These are phyloP conservation scores for Phoma herbarum DNA, from an alignment of 2,329 filamentous ascomycete species.

Conservation along the genomic window DNA sequence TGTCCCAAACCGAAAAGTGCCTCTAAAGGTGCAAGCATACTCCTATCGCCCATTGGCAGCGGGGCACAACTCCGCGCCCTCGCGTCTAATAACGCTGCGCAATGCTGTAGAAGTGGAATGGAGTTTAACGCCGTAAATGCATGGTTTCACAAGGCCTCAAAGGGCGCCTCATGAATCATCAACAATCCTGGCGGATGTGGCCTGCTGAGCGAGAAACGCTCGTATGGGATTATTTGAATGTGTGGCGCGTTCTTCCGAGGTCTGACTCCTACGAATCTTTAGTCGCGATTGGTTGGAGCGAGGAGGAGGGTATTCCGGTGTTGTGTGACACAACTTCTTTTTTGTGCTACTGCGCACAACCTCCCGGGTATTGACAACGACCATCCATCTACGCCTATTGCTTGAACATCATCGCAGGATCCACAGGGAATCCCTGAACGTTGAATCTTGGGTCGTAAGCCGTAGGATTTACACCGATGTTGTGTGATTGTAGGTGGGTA, in stretches of 20 bases:
- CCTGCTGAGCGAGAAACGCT: neutral
- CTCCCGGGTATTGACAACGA: constrained; percentile 3
- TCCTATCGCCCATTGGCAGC: neutral
- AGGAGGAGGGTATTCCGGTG: neutral
- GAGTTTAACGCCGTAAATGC: constrained; percentile 1
- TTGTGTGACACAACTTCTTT: constrained; percentile 9
- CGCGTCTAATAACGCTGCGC: constrained; percentile 8
- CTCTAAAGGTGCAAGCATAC: constrained; percentile 4
- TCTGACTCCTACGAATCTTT: constrained; percentile 5
- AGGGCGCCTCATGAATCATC: constrained; percentile 10
- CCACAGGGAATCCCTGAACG: constrained; percentile 46
- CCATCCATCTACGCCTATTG: constrained; percentile 21
- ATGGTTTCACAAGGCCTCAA: constrained; percentile 7
- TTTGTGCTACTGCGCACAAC: constrained; percentile 13
- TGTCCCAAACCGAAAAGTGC: constrained; percentile 6
- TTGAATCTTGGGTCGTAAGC: constrained; percentile 47
- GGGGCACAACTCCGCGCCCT: neutral
- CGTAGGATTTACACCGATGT: constrained; percentile 40
- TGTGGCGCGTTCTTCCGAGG: constrained; percentile 5
- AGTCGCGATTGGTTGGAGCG: constrained; percentile 10
- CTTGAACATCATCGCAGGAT: constrained; percentile 49
- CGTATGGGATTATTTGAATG: constrained; percentile 9
- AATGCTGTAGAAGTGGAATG: constrained; percentile 1
- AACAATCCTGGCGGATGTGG: neutral
- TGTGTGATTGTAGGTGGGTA: constrained; percentile 43